A percentile compares a stretch with the other conserved stretches of the same genome.
Evolutionary conservation across 345 rosid genomes (phyloP).

Genomic region (Boechera retrofracta): DNA sequence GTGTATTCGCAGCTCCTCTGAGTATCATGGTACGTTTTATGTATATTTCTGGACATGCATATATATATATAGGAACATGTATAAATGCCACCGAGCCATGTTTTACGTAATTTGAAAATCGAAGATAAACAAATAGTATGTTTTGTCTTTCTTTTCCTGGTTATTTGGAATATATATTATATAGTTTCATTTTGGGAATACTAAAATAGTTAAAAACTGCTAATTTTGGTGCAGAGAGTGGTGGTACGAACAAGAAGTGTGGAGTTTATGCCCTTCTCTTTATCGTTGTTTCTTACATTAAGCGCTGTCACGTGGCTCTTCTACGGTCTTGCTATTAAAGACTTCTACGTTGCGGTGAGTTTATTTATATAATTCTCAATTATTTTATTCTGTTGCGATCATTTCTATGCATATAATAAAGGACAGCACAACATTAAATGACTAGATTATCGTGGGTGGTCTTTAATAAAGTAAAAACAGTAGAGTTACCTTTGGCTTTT

Average conservation of each 20-base stretch:
- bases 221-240: constrained; percentile 43
- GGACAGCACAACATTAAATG: constrained; percentile 38
- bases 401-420: constrained; percentile 27
- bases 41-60: constrained; percentile 8
- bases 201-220: background rate
- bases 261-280: constrained; percentile 67
- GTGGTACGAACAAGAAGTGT: constrained; percentile 62
- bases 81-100: background rate
- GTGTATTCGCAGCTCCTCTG: constrained; percentile 62
- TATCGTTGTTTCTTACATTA: constrained; percentile 63
- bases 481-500: constrained; percentile 30
- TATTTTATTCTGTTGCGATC: background rate
- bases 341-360: constrained; percentile 55
- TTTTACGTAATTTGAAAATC: background rate
- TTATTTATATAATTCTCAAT: background rate
- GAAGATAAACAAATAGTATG: background rate
- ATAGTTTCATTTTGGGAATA: constrained; percentile 13
- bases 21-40: constrained; percentile 52
- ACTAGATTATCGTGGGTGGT: constrained; percentile 14
- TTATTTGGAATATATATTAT: constrained; percentile 14
- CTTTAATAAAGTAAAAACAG: constrained; percentile 38
- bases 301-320: constrained; percentile 67
- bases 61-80: background rate
- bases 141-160: constrained; percentile 4
- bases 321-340: constrained; percentile 60